Evolutionary conservation across 371 early-diverging fungal species (phyloP).

Genomic region (Rhizopus sp.): DNA sequence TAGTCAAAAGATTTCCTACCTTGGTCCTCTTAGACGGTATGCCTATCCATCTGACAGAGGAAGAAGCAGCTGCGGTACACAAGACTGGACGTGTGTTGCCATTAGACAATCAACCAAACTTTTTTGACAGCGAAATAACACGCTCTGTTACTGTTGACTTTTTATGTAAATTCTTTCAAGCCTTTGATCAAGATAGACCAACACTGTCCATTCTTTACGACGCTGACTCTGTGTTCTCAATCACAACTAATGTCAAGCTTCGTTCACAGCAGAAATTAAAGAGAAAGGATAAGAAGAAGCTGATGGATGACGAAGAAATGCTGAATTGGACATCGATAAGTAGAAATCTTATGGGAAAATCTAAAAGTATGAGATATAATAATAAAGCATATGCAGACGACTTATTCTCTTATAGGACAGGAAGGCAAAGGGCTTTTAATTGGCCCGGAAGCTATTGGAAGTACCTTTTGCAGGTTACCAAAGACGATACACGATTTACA

Average conservation of each 20-base stretch:
- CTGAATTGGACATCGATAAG: slow-evolving; percentile 29
- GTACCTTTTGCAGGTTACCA: slow-evolving; percentile 44
- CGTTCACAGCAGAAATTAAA: slow-evolving; percentile 29
- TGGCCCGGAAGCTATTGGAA: slow-evolving; percentile 44
- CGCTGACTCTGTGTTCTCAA: slow-evolving; percentile 32
- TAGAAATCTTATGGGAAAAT: slow-evolving; percentile 29
- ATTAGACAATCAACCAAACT: slow-evolving; percentile 25
- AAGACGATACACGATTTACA: slow-evolving; percentile 44
- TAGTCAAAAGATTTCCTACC: slow-evolving; percentile 55
- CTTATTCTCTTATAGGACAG: slow-evolving; percentile 19
- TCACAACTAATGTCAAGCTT: slow-evolving; percentile 29
- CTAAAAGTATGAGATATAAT: slow-evolving; percentile 29
- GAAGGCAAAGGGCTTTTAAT: slow-evolving; percentile 31
- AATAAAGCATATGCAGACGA: neutral
- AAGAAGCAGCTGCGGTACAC: slow-evolving; percentile 28
- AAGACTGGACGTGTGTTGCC: slow-evolving; percentile 36
- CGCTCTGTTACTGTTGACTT: slow-evolving; percentile 31
- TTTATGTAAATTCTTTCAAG: slow-evolving; percentile 25
- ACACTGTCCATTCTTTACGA: slow-evolving; percentile 30
- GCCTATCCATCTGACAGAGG: slow-evolving; percentile 27
- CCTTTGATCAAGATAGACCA: slow-evolving; percentile 34
- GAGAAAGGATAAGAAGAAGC: slow-evolving; percentile 37
- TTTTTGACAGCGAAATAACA: slow-evolving; percentile 40
- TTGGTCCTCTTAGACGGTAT: slow-evolving; percentile 52
- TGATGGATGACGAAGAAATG: slow-evolving; percentile 35